phyloP scores from a whole-genome alignment of 768 basidiomycete genomes.

The Kockovaella imperatae region DNA sequence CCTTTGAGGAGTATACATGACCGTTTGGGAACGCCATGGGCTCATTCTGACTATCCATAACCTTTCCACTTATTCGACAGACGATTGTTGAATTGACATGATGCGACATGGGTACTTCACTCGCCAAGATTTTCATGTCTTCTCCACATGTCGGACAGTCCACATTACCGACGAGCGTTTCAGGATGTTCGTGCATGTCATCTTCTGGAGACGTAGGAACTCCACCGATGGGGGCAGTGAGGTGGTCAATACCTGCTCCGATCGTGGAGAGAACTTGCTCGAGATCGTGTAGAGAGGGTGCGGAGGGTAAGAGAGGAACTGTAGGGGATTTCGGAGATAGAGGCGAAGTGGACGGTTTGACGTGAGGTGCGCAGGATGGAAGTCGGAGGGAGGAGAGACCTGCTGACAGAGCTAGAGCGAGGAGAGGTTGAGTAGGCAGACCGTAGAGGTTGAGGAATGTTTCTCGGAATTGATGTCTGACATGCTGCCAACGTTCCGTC shows the following conservation, averaged over 20 bases:
- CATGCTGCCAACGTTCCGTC: constrained; percentile 62
- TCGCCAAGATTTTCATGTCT: constrained; percentile 65
- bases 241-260: too few species aligned
- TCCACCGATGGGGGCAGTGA: not conserved
- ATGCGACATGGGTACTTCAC: constrained; percentile 83
- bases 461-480: constrained; percentile 70
- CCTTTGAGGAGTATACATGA: constrained; percentile 87
- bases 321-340: constrained; percentile 1
- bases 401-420: constrained; percentile 81
- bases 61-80: constrained; percentile 78
- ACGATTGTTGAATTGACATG: constrained; percentile 94
- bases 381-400: constrained; percentile 85
- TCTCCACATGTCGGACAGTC: constrained; percentile 87
- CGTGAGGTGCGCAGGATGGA: constrained; percentile 60
- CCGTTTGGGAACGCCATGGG: constrained; percentile 88
- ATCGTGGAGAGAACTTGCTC: constrained; percentile 17
- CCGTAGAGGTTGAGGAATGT: constrained; percentile 82
- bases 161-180: constrained; percentile 30
- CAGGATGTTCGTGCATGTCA: constrained; percentile 31
- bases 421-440: constrained; percentile 75
- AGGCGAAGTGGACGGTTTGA: constrained; percentile 3
- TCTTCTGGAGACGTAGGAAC: not conserved
- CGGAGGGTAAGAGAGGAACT: constrained; percentile 30
- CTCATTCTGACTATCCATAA: constrained; percentile 91
- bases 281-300: constrained; percentile 35